These are phyloP conservation scores for Aotearoamyces nothofagi DNA, from an alignment of 2,329 filamentous ascomycete genomes.

Conservation along the genomic window DNA sequence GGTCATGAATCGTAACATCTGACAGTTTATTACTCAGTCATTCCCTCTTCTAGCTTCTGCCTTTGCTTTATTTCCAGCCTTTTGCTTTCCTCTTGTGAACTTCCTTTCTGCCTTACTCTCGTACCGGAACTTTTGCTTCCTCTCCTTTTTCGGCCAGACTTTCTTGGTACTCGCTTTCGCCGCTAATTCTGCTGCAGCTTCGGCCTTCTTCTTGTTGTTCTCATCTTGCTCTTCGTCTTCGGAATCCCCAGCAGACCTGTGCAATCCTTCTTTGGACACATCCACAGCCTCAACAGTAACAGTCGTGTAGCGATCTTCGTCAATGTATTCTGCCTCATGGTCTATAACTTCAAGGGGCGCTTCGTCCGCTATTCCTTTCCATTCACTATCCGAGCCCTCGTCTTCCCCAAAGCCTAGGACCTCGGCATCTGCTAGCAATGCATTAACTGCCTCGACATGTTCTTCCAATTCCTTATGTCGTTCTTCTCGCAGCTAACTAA, in stretches of 20 bases:
- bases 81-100: conserved; percentile 54
- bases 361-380: conserved; percentile 48
- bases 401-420: conserved; percentile 20
- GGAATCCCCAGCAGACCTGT: conserved; percentile 29
- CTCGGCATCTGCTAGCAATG: conserved; percentile 23
- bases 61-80: conserved; percentile 39
- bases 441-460: conserved; percentile 65
- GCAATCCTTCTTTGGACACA: conserved; percentile 58
- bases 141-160: conserved; percentile 43
- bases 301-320: conserved; percentile 90
- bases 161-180: conserved; percentile 24
- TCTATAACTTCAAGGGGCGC: conserved; percentile 40
- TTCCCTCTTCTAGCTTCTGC: conserved; percentile 18
- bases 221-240: conserved; percentile 19
- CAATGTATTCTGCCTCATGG: conserved; percentile 85
- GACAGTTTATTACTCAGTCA: conserved; percentile 11
- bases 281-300: conserved; percentile 87
- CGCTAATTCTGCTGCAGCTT: conserved; percentile 21
- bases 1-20: conserved; percentile 5
- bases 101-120: conserved; percentile 78
- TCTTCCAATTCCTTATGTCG: conserved; percentile 68
- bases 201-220: conserved; percentile 16
- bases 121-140: conserved; percentile 86
- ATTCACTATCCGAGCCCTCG: conserved; percentile 27
- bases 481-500: conserved; percentile 60